Evolutionary conservation across 805 yeast species (phyloP), one percentile per base, ranked within the genome.

Genomic region (Yamadazyma akitaensis): DNA sequence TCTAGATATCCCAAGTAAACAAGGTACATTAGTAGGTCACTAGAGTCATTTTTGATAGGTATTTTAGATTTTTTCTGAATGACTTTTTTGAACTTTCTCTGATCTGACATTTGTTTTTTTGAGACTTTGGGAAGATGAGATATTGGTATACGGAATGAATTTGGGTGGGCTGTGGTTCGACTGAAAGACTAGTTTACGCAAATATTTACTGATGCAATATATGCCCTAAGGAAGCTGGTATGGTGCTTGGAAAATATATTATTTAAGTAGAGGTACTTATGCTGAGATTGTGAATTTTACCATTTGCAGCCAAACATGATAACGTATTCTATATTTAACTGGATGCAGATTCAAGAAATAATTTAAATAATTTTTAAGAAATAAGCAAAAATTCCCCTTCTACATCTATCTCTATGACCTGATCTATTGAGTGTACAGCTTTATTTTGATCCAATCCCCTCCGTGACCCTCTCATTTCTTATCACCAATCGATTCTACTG

Each of bases 11-110:
- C 46, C 3, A 52, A 33, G 37, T 52, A 52, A 2, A 52, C 35
- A 21, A 52, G 39, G 31, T 52, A 52, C 25, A 52, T 49, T 26
- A 52, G 45, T 12, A 49, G 28, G 39, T 48, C 50, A 43, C 50
- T 45, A 7, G 47, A 28, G 25, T 52, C 55, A 17, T 52, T 49
- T 33, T 49, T 52, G 3, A 52, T 25, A 7, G 25, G 44, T 18
- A 40, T 32, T 35, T 46, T 46, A 8, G 50, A 28, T 24, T 49
- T 49, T 16, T 33, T 40, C 31, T 49, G 48, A n/a, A 51, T 16
- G 16, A 42, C 33, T 34, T 42, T 44, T 36, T 42, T 49, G 36
- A 52, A 52, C 26, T 49, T 51, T 12, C 31, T 39, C 19, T 48
- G 52, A 30, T 46, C 35, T 28, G 32, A 28, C 32, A 28, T 28